Base-by-base conservation (phyloP, 2,329 filamentous ascomycete genomes). In the Neurospora sp. region DNA sequence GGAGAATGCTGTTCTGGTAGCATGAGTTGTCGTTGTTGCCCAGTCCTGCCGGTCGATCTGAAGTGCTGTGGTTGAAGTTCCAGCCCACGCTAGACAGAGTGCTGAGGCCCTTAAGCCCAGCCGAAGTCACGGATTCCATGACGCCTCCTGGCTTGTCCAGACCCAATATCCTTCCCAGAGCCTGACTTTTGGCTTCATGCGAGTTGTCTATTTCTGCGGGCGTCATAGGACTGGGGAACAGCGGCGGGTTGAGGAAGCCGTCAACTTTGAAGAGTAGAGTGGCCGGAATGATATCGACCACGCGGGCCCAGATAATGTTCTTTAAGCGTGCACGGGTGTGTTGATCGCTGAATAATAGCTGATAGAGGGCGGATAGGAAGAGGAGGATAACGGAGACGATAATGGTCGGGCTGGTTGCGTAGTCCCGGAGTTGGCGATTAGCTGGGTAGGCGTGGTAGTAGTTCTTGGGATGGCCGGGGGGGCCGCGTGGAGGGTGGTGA, bases 21-120 rank as follows among this genome's bases (percentile, higher is more conserved):
- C 96, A 98, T 1, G 93, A 97, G 78, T 97, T 97, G 82, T 97
- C 93, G 82, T 90, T 90, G 78, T 99, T 99, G 10, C 93, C 93
- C 68, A 98, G 82, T 0, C 96, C 96, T 1, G 83, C 85, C 67
- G 84, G 91, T 39, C 80, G 79, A 66, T 84, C 81, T 15, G 58
- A 66, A 11, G 67, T 19, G 23, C 67, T 79, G 33, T 75, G 74
- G 73, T 82, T 84, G 33, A 81, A 73, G 36, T 79, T 77, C 68
- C 82, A 75, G 42, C 81, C 78, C 69, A 77, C 81, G 52, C 80
- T 83, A 0, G 86, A 86, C 66, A 90, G 78, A 13, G 83, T 85
- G 46, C 82, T 83, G 2, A 89, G 78, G 23, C 86, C 84, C 69
- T 85, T 85, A 70, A 86, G 85, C 40, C 88, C 84, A 3, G 84